A percentile compares a stretch with the other conserved stretches of the same genome.
Conservation (phyloP, 352 stramenopile species). For the Aphanomyces invadans region DNA sequence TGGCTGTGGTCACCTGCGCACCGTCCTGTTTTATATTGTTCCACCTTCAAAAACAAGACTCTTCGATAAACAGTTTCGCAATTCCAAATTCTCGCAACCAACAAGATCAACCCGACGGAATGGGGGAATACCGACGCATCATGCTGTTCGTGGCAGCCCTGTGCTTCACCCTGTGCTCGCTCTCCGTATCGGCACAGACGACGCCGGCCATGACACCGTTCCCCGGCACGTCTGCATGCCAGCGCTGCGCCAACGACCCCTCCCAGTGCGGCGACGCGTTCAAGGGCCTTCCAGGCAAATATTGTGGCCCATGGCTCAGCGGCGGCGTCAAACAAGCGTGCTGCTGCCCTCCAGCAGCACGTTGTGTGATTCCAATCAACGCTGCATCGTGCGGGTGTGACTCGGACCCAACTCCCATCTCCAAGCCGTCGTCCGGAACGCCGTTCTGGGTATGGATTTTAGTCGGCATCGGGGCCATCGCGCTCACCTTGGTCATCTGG, state of each 20-base stretch:
- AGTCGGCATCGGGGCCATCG: slow-evolving; percentile 11
- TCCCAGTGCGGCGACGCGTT: slow-evolving; percentile 11
- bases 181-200: too few relatives aligned
- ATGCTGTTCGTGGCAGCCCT: background rate
- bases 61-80: too few relatives aligned
- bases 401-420: background rate
- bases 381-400: slow-evolving; percentile 18
- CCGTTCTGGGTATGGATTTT: slow-evolving; percentile 23
- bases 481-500: background rate
- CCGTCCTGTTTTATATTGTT: too few relatives aligned
- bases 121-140: background rate
- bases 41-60: too few relatives aligned
- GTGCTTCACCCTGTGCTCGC: background rate
- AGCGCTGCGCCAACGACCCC: background rate
- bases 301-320: slow-evolving; percentile 23
- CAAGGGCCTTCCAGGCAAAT: slow-evolving; percentile 22
- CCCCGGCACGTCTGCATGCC: background rate
- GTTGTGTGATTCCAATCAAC: slow-evolving; percentile 16
- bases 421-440: background rate
- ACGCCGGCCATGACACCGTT: too few relatives aligned
- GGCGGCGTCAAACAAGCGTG: slow-evolving; percentile 23
- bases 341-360: slow-evolving; percentile 14
- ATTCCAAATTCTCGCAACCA: too few relatives aligned
- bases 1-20: too few relatives aligned
- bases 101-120: too few relatives aligned